These are phyloP conservation scores for Botryotinia narcissicola DNA, from an alignment of 2,329 filamentous ascomycete species.

Conservation along the genomic window DNA sequence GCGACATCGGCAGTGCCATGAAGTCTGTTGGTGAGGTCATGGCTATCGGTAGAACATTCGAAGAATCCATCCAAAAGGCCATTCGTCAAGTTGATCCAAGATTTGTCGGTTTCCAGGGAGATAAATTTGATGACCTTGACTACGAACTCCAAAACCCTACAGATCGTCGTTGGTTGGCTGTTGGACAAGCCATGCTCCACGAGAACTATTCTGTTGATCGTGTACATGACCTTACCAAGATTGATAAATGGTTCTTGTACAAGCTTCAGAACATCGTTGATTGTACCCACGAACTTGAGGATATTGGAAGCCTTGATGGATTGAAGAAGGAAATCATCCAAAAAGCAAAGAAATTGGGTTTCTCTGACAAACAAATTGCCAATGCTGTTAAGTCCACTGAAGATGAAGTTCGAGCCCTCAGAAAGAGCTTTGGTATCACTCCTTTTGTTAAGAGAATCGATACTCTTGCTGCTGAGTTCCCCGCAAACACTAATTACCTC, in stretches of 20 bases:
- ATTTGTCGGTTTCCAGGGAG: conserved; percentile 91
- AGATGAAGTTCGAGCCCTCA: conserved; percentile 80
- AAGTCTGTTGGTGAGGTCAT: conserved; percentile 99
- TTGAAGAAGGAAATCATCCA: conserved; percentile 85
- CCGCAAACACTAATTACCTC: background rate
- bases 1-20: conserved; percentile 96
- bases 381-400: conserved; percentile 81
- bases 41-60: conserved; percentile 97
- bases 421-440: conserved; percentile 82
- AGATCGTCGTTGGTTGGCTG: conserved; percentile 93
- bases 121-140: conserved; percentile 91
- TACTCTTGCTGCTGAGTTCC: conserved; percentile 92
- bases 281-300: conserved; percentile 80
- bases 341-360: conserved; percentile 95
- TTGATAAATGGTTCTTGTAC: conserved; percentile 99
- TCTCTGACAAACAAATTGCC: conserved; percentile 95
- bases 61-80: conserved; percentile 98
- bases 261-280: conserved; percentile 98
- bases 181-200: conserved; percentile 96
- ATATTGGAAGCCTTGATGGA: conserved; percentile 75
- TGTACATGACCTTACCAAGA: conserved; percentile 93
- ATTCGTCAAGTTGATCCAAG: conserved; percentile 94
- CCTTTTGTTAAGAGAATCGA: conserved; percentile 99
- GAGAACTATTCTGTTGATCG: conserved; percentile 91
- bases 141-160: conserved; percentile 88